Percentiles rank a stretch among this genome's conserved stretches.
Evolutionary conservation across 139 green algal genomes (phyloP).

Genomic region (Coelastrella sp.): DNA sequence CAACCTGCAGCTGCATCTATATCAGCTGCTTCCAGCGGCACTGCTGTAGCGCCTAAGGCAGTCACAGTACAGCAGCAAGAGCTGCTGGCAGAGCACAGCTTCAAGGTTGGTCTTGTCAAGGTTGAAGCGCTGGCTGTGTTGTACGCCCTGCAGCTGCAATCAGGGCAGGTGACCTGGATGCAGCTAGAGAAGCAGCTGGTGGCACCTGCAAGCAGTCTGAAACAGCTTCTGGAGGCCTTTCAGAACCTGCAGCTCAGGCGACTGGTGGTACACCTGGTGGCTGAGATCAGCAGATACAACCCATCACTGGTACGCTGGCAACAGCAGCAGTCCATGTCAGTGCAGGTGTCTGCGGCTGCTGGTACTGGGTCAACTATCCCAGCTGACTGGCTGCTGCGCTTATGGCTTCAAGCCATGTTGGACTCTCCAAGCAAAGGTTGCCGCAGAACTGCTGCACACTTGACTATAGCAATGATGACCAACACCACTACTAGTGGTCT

Average conservation of each 20-base stretch:
- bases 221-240: not conserved
- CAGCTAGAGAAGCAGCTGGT: constrained; percentile 12
- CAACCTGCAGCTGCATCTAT: not conserved
- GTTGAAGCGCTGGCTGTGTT: constrained; percentile 6
- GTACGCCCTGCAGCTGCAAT: constrained; percentile 42
- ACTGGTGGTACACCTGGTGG: not conserved
- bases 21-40: not conserved
- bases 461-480: not conserved
- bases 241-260: not conserved
- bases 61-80: constrained; percentile 3
- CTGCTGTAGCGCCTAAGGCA: not conserved
- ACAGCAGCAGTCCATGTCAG: too few species aligned
- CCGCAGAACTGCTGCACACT: not conserved
- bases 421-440: not conserved
- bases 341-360: too few species aligned
- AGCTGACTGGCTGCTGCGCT: constrained; percentile 23
- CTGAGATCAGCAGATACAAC: not conserved
- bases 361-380: too few species aligned
- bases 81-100: constrained; percentile 8
- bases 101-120: not conserved
- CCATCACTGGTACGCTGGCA: constrained; percentile 7
- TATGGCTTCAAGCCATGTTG: constrained; percentile 30
- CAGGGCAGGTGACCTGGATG: not conserved
- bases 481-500: constrained; percentile 6
- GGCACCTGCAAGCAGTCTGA: constrained; percentile 6